Conservation (phyloP, 306 rosid species). For the Rubus parviflorus region DNA sequence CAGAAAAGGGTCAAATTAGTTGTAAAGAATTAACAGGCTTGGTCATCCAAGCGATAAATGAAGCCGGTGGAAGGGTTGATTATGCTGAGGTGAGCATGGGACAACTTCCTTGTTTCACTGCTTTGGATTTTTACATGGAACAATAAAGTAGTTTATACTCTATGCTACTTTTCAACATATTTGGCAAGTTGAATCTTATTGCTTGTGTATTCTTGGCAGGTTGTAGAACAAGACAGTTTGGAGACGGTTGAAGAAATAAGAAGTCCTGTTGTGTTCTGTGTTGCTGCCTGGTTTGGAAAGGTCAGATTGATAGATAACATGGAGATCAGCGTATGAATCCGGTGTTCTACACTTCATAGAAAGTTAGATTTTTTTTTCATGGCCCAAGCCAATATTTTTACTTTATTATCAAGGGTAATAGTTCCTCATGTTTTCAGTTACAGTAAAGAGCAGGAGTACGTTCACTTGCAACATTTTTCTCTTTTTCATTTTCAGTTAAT, state of each 20-base stretch:
- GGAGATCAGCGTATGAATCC: constrained; percentile 54
- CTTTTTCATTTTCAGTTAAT: neutral
- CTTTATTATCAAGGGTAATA: neutral
- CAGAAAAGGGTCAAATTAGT: constrained; percentile 57
- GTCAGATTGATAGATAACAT: constrained; percentile 80
- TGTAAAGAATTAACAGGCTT: constrained; percentile 51
- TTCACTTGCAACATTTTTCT: neutral
- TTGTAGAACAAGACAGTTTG: constrained; percentile 73
- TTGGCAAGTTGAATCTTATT: neutral
- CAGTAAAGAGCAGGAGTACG: neutral
- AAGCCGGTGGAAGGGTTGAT: constrained; percentile 82
- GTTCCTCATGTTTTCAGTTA: neutral
- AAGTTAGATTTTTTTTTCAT: neutral
- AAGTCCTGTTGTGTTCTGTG: constrained; percentile 71
- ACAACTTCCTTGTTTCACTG: neutral
- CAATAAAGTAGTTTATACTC: neutral
- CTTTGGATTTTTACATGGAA: neutral
- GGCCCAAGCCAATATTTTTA: neutral
- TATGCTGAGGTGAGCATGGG: constrained; percentile 72
- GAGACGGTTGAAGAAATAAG: constrained; percentile 57
- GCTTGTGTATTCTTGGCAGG: constrained; percentile 39
- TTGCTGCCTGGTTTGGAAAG: constrained; percentile 88
- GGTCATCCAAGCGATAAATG: constrained; percentile 48
- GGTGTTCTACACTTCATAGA: neutral
- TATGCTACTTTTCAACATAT: neutral